These are phyloP conservation scores for Myxozyma neotropica DNA, from an alignment of 805 yeast species.

Conservation along the genomic window DNA sequence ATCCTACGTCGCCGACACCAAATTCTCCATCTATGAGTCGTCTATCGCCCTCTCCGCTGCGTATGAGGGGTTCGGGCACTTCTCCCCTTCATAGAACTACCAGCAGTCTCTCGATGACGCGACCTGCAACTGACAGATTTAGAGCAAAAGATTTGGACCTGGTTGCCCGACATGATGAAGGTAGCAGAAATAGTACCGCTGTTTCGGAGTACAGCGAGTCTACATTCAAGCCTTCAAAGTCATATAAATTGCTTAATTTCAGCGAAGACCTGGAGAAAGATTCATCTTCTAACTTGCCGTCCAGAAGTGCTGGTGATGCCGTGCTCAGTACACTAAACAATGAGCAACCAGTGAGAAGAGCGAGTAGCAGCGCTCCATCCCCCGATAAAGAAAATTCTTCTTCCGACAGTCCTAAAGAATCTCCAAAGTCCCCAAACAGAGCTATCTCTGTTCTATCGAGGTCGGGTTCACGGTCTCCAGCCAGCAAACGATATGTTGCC, in stretches of 20 bases:
- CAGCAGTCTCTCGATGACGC: constrained; percentile 15
- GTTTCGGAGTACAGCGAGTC: constrained; percentile 22
- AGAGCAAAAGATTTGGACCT: constrained; percentile 14
- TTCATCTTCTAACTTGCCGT: not conserved
- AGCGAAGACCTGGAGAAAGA: not conserved
- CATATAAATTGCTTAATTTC: not conserved
- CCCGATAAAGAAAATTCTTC: constrained; percentile 4
- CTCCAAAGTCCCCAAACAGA: not conserved
- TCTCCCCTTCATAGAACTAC: constrained; percentile 7
- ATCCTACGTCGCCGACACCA: not conserved
- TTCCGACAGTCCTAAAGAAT: not conserved
- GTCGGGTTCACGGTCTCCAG: constrained; percentile 15
- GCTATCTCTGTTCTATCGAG: constrained; percentile 1
- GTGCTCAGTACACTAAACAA: constrained; percentile 1
- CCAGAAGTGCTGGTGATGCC: not conserved
- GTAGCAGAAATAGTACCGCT: constrained; percentile 4
- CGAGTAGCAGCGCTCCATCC: constrained; percentile 1
- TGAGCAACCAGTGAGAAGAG: constrained; percentile 4
- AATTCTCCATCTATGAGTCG: not conserved
- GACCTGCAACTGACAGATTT: constrained; percentile 16
- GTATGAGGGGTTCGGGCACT: not conserved
- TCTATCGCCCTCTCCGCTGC: constrained; percentile 1
- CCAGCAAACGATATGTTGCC: constrained; percentile 16
- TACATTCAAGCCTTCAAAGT: constrained; percentile 17
- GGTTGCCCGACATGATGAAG: constrained; percentile 13